Evolutionary conservation across 2,329 filamentous ascomycete species (phyloP), one percentile per base, ranked within the genome.

Genomic region (Fusarium sp.): DNA sequence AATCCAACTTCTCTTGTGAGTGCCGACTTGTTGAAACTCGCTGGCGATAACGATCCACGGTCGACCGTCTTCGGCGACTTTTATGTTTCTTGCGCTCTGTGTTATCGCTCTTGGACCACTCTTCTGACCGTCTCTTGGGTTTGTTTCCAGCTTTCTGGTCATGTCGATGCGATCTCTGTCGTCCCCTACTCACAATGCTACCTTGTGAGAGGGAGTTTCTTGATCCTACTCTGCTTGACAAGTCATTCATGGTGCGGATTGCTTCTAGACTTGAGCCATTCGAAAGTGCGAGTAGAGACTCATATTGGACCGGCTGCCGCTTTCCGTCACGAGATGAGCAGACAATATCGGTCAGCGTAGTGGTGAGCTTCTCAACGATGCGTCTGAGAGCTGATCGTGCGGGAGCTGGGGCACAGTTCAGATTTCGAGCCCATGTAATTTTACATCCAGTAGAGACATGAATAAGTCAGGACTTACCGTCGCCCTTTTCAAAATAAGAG

Each of bases 191-290:
- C 50, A 64, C 56, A 15, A 66, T 20, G 40, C 71, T 71, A 45
- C 51, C 49, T 52, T 47, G 54, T 41, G 67, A 54, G 36, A 56
- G 72, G 49, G 62, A 49, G 45, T 38, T 72, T 51, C 58, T 57
- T 37, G 65, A 70, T 34, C 55, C 61, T 31, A 75, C 74, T 71
- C 73, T 79, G 47, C 71, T 58, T 3, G 84, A 85, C 28, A 87
- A 76, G 16, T 80, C 78, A 51, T 84, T 80, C 55, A 87, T 86
- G 9, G 84, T 78, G 57, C 78, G 77, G 62, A 86, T 80, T 2
- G 84, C 83, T 50, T 85, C 82, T n/a, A 79, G 62, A 28, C 84
- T 78, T 0, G 84, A 85, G 4, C 80, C 74, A 59, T 81, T 82
- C 5, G 84, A 86, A 30, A 87, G 71, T 8, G 80, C 78, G 62